phyloP scores from a whole-genome alignment of 2,329 filamentous ascomycete genomes.

The Cytospora schulzeri region DNA sequence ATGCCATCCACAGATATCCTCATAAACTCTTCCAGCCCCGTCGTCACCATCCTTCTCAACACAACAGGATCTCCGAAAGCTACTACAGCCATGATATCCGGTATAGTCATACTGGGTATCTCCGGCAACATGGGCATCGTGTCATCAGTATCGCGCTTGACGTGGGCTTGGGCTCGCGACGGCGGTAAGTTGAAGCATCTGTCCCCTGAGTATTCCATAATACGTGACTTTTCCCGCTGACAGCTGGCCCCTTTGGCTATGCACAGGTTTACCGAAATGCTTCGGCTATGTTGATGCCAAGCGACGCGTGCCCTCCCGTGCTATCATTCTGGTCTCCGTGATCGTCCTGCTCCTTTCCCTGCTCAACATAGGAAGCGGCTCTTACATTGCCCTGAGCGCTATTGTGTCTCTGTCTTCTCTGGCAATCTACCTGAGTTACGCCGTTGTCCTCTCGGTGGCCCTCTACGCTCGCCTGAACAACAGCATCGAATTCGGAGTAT shows the following conservation, averaged over 20 bases:
- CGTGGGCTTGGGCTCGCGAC: constrained; percentile 53
- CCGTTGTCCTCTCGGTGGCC: constrained; percentile 26
- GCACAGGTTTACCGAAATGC: constrained; percentile 3
- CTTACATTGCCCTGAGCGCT: constrained; percentile 40
- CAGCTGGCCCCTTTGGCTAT: constrained; percentile 24
- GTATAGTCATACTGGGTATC: constrained; percentile 42
- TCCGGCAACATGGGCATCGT: constrained; percentile 45
- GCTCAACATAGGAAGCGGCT: constrained; percentile 43
- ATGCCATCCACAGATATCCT: constrained; percentile 43
- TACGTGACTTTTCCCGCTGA: constrained; percentile 36
- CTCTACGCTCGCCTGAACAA: constrained; percentile 23
- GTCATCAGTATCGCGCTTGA: constrained; percentile 49
- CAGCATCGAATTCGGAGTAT: constrained; percentile 4
- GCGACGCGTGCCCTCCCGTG: constrained; percentile 40
- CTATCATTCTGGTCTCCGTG: constrained; percentile 38
- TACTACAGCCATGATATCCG: constrained; percentile 43
- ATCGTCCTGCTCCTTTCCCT: constrained; percentile 39
- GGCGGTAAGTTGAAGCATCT: constrained; percentile 37
- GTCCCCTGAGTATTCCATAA: constrained; percentile 40
- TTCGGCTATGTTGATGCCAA: constrained; percentile 34
- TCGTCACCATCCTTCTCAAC: constrained; percentile 45
- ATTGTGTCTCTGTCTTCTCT: constrained; percentile 41
- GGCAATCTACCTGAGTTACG: constrained; percentile 28
- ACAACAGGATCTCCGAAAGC: constrained; percentile 43
- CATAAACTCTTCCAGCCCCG: constrained; percentile 40